A percentile compares a stretch with the other conserved stretches of the same genome.
Conservation (phyloP, 2,329 filamentous ascomycete species). For the Pleoardoris graminearum region DNA sequence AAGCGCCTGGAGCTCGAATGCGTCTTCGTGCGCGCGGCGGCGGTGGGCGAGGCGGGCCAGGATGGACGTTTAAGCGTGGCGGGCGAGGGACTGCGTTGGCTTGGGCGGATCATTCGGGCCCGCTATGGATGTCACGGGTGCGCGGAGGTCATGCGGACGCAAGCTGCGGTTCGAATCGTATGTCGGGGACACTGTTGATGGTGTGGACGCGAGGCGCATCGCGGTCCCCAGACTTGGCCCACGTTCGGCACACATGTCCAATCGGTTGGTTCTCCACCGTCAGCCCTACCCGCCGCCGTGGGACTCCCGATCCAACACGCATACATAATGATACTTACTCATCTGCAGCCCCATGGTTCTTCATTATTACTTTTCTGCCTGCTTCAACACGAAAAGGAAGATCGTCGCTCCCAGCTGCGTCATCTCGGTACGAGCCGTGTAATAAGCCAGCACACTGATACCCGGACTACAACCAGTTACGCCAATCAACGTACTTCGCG, state of each 20-base stretch:
- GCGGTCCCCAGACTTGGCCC: conserved; percentile 1
- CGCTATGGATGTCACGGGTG: not conserved
- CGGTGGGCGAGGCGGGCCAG: conserved; percentile 30
- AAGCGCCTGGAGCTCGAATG: conserved; percentile 41
- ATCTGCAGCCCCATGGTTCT: not conserved
- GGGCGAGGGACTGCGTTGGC: not conserved
- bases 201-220: not conserved
- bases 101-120: not conserved
- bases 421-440: no score
- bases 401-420: no score
- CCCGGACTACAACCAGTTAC: no score
- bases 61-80: conserved; percentile 20
- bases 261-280: conserved; percentile 10
- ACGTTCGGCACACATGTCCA: conserved; percentile 1
- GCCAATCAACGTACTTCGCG: no score
- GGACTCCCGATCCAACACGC: not conserved
- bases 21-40: conserved; percentile 24
- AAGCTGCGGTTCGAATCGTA: not conserved
- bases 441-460: no score
- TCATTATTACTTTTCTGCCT: not conserved
- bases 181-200: not conserved
- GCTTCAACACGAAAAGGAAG: no score
- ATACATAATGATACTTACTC: not conserved
- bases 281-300: not conserved
- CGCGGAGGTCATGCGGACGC: not conserved